phyloP scores from a whole-genome alignment of 2,329 filamentous ascomycete genomes.

The Penicillium sp. region DNA sequence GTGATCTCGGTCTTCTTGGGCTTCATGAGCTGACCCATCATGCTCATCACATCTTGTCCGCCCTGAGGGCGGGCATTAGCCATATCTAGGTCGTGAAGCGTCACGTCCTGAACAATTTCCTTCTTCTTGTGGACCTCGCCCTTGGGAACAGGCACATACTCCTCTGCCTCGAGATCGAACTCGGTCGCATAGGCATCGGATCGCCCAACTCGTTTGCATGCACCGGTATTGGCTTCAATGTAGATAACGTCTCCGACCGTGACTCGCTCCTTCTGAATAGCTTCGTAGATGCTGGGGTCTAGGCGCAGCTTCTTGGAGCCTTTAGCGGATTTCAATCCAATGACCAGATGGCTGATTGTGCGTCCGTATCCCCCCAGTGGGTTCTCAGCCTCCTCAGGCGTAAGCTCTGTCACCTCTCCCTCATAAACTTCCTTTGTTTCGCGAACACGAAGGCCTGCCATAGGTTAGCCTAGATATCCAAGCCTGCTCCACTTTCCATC shows the following conservation, averaged over 20 bases:
- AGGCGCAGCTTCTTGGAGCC: constrained; percentile 97
- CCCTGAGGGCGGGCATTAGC: constrained; percentile 94
- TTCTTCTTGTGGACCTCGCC: constrained; percentile 99
- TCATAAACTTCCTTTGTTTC: constrained; percentile 99
- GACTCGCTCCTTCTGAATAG: constrained; percentile 96
- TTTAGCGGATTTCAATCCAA: constrained; percentile 91
- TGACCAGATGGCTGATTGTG: constrained; percentile 93
- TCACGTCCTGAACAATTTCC: constrained; percentile 98
- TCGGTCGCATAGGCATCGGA: constrained; percentile 97
- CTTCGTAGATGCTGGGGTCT: constrained; percentile 98
- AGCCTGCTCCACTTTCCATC: neutral
- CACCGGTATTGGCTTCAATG: constrained; percentile 97
- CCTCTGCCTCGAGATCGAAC: constrained; percentile 97
- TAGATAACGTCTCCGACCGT: constrained; percentile 97
- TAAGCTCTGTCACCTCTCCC: constrained; percentile 95
- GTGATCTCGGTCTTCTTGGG: constrained; percentile 99
- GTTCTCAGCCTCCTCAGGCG: constrained; percentile 96
- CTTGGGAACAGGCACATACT: constrained; percentile 98
- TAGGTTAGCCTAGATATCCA: constrained; percentile 17
- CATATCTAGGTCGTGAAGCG: constrained; percentile 92
- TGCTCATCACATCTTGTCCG: constrained; percentile 99
- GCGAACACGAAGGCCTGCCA: constrained; percentile 74
- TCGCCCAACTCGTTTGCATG: constrained; percentile 93
- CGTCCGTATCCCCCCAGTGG: constrained; percentile 94
- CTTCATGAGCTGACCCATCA: constrained; percentile 99